phyloP scores from a whole-genome alignment of 805 yeast species.

The Wickerhamomyces ciferrii region DNA sequence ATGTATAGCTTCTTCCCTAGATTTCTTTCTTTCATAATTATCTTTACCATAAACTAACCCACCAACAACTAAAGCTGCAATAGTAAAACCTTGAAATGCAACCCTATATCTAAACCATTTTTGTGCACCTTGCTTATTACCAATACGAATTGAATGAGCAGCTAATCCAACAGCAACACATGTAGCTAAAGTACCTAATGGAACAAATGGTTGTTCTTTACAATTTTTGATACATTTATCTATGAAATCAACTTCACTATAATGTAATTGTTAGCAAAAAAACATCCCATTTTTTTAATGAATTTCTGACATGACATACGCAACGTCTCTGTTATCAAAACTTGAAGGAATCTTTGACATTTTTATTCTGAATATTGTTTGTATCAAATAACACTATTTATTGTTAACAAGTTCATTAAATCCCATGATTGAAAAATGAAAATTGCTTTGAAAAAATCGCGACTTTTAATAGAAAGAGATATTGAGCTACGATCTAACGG shows the following conservation, averaged over 20 bases:
- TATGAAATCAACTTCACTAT: conserved; percentile 38
- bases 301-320: too few relatives aligned
- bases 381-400: too few relatives aligned
- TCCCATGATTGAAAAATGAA: background rate
- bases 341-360: conserved; percentile 30
- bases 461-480: background rate
- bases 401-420: too few relatives aligned
- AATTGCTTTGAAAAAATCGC: background rate
- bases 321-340: conserved; percentile 25
- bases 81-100: conserved; percentile 77
- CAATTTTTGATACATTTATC: conserved; percentile 58
- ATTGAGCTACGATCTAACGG: background rate
- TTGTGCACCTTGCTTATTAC: conserved; percentile 74
- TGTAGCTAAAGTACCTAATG: conserved; percentile 75
- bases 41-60: conserved; percentile 62
- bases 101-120: conserved; percentile 88
- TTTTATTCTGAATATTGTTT: background rate
- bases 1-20: conserved; percentile 59
- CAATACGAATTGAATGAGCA: conserved; percentile 65
- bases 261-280: background rate
- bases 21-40: conserved; percentile 34
- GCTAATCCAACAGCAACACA: conserved; percentile 78
- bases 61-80: conserved; percentile 78
- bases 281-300: too few relatives aligned
- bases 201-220: conserved; percentile 86